A percentile compares a stretch with the other conserved stretches of the same genome.
Conservation (phyloP, 2,329 filamentous ascomycete species). For the Colletotrichum neosansevieriae region DNA sequence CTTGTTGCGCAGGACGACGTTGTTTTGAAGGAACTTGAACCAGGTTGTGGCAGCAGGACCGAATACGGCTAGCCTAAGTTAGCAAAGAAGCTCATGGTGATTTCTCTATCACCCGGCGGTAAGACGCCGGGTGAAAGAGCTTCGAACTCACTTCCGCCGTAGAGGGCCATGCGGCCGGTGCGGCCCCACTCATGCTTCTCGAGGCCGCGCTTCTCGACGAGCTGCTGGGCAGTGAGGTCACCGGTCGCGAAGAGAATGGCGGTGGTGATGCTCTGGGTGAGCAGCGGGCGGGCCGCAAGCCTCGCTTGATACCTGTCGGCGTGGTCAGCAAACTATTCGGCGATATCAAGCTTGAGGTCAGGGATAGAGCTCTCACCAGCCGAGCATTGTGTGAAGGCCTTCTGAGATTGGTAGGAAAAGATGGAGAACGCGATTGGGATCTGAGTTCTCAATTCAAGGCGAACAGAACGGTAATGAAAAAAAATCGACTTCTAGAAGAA, state of each 20-base stretch:
- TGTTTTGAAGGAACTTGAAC: constrained; percentile 82
- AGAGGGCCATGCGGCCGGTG: constrained; percentile 83
- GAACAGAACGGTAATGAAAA: neutral
- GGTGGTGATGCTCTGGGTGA: constrained; percentile 92
- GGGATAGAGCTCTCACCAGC: constrained; percentile 27
- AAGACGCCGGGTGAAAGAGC: neutral
- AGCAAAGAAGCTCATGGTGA: constrained; percentile 7
- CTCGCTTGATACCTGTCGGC: constrained; percentile 80
- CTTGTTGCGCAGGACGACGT: constrained; percentile 72
- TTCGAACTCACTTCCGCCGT: constrained; percentile 75
- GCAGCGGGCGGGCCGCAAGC: constrained; percentile 82
- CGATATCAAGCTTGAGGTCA: neutral
- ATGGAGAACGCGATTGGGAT: neutral
- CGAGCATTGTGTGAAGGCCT: constrained; percentile 36
- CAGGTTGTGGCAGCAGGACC: constrained; percentile 89
- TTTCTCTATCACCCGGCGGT: neutral
- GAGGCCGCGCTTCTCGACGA: constrained; percentile 83
- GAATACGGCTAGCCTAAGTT: constrained; percentile 72
- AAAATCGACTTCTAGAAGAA: neutral
- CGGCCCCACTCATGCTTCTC: constrained; percentile 80
- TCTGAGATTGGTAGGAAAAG: neutral
- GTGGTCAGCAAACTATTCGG: constrained; percentile 2
- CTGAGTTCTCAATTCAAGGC: neutral
- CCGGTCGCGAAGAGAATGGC: constrained; percentile 93
- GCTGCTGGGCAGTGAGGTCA: constrained; percentile 91